Evolutionary conservation across 2,329 filamentous ascomycete genomes (phyloP).

Genomic region (Ascochyta fabae): DNA sequence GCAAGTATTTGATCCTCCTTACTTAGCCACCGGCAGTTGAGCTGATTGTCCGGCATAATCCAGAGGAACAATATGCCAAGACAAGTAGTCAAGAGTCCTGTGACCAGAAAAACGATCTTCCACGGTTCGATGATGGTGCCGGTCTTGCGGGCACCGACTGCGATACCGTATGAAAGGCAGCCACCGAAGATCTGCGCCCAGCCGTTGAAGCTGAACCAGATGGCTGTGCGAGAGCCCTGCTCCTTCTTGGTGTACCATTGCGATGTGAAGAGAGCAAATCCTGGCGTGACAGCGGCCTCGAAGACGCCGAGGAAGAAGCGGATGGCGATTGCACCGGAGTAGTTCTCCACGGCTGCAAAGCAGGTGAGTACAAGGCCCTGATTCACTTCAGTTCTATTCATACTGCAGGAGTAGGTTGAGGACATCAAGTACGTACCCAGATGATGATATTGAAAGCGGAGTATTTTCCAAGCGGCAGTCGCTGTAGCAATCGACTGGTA

Average conservation of each 20-base stretch:
- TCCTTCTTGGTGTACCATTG: constrained; percentile 77
- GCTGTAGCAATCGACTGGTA: constrained; percentile 68
- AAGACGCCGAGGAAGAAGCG: constrained; percentile 73
- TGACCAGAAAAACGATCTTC: constrained; percentile 64
- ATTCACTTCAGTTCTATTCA: constrained; percentile 4
- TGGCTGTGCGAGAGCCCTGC: constrained; percentile 66
- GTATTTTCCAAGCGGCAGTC: constrained; percentile 70
- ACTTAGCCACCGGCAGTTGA: constrained; percentile 68
- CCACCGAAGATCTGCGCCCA: constrained; percentile 68
- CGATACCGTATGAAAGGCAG: constrained; percentile 68
- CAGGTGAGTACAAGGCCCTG: constrained; percentile 65
- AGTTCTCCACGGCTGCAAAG: constrained; percentile 68
- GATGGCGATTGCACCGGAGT: constrained; percentile 66
- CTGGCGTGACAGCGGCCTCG: constrained; percentile 72
- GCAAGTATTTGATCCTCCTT: constrained; percentile 71
- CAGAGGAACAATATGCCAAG: constrained; percentile 55
- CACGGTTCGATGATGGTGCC: constrained; percentile 67
- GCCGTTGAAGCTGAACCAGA: constrained; percentile 75
- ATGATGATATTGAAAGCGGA: constrained; percentile 38
- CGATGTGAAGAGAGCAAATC: constrained; percentile 70
- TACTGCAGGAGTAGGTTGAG: not conserved
- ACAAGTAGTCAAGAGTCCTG: constrained; percentile 51
- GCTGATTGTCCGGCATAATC: constrained; percentile 63
- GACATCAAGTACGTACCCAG: constrained; percentile 18
- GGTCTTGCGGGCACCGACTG: constrained; percentile 60